These are phyloP conservation scores for Cicer pinnatifidum DNA, from an alignment of 306 rosid genomes.

Conservation along the genomic window DNA sequence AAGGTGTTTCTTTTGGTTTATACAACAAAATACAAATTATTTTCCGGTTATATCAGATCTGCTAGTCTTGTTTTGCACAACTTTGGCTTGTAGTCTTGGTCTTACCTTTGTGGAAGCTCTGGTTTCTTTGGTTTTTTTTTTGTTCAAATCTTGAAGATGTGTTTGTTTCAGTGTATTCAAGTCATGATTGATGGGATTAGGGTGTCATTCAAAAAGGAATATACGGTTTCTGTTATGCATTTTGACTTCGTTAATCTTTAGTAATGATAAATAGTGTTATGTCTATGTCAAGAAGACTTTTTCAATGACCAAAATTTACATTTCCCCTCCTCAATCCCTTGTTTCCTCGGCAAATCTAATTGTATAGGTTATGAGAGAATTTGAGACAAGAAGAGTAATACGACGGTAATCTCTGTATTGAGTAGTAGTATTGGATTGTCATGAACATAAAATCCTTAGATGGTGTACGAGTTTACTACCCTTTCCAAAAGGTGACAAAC, in stretches of 20 bases:
- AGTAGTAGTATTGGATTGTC: constrained; percentile 37
- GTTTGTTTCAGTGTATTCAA: constrained; percentile 38
- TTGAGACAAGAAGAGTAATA: constrained; percentile 11
- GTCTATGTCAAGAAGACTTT: neutral
- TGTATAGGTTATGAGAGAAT: constrained; percentile 13
- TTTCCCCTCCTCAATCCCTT: constrained; percentile 13
- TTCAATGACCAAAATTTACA: constrained; percentile 35
- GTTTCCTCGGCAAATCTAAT: neutral
- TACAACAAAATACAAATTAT: constrained; percentile 18
- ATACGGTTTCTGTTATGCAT: neutral
- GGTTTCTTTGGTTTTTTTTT: constrained; percentile 5
- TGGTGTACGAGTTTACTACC: constrained; percentile 32
- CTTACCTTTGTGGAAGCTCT: constrained; percentile 29
- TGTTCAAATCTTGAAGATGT: neutral
- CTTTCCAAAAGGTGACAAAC: constrained; percentile 32
- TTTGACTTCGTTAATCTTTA: neutral
- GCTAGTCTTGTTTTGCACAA: neutral
- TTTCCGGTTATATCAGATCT: constrained; percentile 19
- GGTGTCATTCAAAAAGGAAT: neutral
- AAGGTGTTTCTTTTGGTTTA: constrained; percentile 29
- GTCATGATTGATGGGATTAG: neutral
- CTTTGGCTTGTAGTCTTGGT: constrained; percentile 6
- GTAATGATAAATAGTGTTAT: constrained; percentile 25
- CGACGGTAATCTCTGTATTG: constrained; percentile 18
- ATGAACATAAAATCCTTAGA: constrained; percentile 42